A percentile compares a stretch with the other conserved stretches of the same genome.
Evolutionary conservation across 1,284 basidiomycete genomes (phyloP).

Genomic region (Limonomyces culmigenus): DNA sequence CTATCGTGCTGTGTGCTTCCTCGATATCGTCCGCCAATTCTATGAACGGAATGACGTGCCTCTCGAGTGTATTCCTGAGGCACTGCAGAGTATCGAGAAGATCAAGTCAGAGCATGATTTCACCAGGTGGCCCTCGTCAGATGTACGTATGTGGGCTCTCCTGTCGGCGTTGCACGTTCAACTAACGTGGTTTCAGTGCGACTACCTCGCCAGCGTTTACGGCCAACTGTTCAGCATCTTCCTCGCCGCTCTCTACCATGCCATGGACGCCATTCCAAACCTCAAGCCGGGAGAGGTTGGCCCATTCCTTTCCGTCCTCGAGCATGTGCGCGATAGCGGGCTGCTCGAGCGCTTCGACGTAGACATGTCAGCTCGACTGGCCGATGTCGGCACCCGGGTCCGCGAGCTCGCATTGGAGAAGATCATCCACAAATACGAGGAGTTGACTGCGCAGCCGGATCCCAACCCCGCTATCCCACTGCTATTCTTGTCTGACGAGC

Average conservation of each 20-base stretch:
- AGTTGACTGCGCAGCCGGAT: slow-evolving; percentile 48
- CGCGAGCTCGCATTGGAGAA: slow-evolving; percentile 49
- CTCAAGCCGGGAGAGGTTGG: slow-evolving; percentile 54
- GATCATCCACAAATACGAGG: slow-evolving; percentile 56
- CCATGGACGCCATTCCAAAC: slow-evolving; percentile 59
- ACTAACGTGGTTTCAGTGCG: slow-evolving; percentile 23
- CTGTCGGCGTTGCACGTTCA: background rate
- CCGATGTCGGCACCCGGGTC: slow-evolving; percentile 58
- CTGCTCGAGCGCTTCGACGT: slow-evolving; percentile 51
- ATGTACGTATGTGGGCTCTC: slow-evolving; percentile 29
- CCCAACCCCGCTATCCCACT: slow-evolving; percentile 69
- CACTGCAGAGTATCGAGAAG: slow-evolving; percentile 57
- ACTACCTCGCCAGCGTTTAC: slow-evolving; percentile 48
- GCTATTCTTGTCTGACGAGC: slow-evolving; percentile 71
- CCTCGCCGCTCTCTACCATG: slow-evolving; percentile 72
- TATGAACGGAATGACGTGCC: slow-evolving; percentile 87
- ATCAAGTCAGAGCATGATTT: slow-evolving; percentile 53
- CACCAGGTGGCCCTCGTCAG: slow-evolving; percentile 65
- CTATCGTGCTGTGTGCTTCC: slow-evolving; percentile 67
- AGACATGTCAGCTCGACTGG: slow-evolving; percentile 43
- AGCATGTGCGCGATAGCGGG: slow-evolving; percentile 55
- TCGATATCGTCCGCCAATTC: slow-evolving; percentile 77
- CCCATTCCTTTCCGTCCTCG: slow-evolving; percentile 47
- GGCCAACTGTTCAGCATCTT: slow-evolving; percentile 76
- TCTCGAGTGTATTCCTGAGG: slow-evolving; percentile 87